Conservation (phyloP, 1,284 basidiomycete species). For the Melampsora larici-populina region DNA sequence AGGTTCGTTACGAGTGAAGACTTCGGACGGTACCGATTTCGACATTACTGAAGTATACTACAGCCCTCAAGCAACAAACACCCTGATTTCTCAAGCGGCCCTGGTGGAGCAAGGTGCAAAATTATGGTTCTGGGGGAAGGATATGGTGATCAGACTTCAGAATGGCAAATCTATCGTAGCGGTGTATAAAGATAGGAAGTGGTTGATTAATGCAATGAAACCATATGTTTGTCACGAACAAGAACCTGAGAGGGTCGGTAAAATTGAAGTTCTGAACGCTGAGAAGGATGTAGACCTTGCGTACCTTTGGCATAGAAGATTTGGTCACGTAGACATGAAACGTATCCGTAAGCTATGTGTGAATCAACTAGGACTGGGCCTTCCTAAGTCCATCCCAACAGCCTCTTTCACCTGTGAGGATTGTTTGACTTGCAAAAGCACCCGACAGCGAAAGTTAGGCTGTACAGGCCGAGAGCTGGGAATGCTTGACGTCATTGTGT, state of each 20-base stretch:
- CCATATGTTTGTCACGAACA: background rate
- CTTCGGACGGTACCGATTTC: background rate
- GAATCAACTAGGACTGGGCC: background rate
- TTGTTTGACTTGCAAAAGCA: too few relatives aligned
- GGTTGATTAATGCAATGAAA: background rate
- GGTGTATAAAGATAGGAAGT: background rate
- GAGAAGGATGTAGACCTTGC: background rate
- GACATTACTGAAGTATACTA: too few relatives aligned
- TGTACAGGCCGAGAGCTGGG: background rate
- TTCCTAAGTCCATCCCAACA: background rate
- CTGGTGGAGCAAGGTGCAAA: too few relatives aligned
- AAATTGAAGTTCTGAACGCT: background rate
- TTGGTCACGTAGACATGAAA: constrained; percentile 4
- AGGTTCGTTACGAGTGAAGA: background rate
- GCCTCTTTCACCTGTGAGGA: constrained; percentile 6
- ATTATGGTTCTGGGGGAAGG: background rate
- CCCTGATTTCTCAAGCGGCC: too few relatives aligned
- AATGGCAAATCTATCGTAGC: background rate
- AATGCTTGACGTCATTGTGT: constrained; percentile 10
- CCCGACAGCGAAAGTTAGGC: background rate
- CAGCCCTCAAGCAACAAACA: too few relatives aligned
- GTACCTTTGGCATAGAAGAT: background rate
- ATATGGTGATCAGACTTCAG: background rate
- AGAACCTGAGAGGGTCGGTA: background rate
- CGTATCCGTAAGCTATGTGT: background rate